phyloP scores from a whole-genome alignment of 2,329 filamentous ascomycete genomes.

The Colletotrichum trifolii region DNA sequence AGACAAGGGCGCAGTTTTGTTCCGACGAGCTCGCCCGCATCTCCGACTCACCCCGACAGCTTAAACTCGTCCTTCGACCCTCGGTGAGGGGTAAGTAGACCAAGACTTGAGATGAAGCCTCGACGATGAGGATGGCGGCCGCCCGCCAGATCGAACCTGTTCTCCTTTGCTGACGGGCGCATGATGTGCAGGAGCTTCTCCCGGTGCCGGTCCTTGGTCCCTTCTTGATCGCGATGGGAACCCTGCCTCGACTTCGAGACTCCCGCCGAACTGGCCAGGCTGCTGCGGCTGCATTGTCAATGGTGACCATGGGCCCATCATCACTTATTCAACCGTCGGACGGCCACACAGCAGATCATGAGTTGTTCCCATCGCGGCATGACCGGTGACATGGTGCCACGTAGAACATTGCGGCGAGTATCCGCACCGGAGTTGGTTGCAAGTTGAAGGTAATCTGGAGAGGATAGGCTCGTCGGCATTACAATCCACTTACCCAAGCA shows the following conservation, averaged over 20 bases:
- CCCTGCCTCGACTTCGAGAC: background rate
- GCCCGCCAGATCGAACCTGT: background rate
- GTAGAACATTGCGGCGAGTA: no score
- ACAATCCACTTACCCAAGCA: no score
- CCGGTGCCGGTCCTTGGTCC: background rate
- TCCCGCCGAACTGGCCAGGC: background rate
- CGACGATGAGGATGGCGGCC: background rate
- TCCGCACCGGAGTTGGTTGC: no score
- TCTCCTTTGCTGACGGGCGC: background rate
- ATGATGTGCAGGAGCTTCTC: slow-evolving; percentile 29
- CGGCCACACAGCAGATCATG: slow-evolving; percentile 13
- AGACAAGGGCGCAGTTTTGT: no score
- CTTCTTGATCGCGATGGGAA: background rate
- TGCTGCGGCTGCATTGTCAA: no score
- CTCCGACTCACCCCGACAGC: no score
- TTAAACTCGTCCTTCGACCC: background rate
- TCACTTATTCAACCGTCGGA: background rate
- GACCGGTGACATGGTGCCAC: no score
- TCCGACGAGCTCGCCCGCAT: no score
- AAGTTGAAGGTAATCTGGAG: background rate
- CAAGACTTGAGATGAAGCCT: slow-evolving; percentile 21
- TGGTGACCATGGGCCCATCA: no score
- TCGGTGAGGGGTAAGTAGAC: background rate
- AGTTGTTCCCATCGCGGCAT: background rate
- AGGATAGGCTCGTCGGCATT: no score